A percentile compares a stretch with the other conserved stretches of the same genome.
phyloP scores from a whole-genome alignment of 129 eudicot genomes.

The Pseudognaphalium luteoalbum region DNA sequence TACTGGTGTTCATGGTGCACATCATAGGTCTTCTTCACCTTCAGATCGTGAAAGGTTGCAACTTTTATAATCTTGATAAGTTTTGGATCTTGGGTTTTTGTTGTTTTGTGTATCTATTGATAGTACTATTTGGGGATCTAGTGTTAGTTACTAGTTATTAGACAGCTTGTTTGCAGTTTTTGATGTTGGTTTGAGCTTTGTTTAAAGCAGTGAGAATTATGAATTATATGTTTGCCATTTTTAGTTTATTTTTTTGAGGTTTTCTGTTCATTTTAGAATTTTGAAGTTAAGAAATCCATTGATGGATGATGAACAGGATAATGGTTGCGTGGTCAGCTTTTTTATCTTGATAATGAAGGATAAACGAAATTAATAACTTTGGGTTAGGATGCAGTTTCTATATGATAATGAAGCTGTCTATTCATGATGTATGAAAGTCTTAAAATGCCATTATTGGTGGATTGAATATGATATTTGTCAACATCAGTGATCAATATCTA shows the following conservation, averaged over 20 bases:
- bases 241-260: constrained; percentile 8
- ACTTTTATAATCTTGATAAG: neutral
- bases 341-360: neutral
- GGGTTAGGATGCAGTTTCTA: constrained; percentile 17
- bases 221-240: neutral
- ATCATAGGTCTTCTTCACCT: constrained; percentile 67
- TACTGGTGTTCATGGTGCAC: constrained; percentile 55
- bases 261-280: constrained; percentile 8
- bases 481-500: constrained; percentile 9
- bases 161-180: constrained; percentile 15
- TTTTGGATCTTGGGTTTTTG: constrained; percentile 39
- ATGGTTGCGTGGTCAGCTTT: constrained; percentile 19
- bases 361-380: neutral
- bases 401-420: constrained; percentile 24
- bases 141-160: neutral
- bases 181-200: neutral
- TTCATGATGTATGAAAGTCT: neutral
- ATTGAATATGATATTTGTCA: constrained; percentile 27
- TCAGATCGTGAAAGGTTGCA: constrained; percentile 71
- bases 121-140: constrained; percentile 23
- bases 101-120: constrained; percentile 23
- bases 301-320: constrained; percentile 12
- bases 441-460: constrained; percentile 27
- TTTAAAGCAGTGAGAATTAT: constrained; percentile 6
- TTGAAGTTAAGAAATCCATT: constrained; percentile 7